These are phyloP conservation scores for Viola odorata DNA, from an alignment of 345 rosid genomes.

Conservation along the genomic window DNA sequence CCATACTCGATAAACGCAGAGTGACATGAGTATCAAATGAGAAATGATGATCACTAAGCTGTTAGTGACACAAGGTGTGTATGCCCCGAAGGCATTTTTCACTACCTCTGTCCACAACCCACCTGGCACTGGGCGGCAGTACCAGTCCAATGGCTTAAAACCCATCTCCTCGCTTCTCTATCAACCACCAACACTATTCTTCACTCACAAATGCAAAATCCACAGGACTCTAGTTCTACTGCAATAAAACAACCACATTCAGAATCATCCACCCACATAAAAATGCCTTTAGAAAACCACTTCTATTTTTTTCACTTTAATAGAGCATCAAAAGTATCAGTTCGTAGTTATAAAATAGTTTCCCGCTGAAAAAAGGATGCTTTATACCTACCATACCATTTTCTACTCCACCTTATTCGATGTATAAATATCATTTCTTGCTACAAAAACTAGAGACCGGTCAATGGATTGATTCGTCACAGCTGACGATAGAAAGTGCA, in stretches of 20 bases:
- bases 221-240: not conserved
- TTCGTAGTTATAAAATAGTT: no score
- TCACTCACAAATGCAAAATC: slow-evolving; percentile 22
- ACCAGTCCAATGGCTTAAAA: slow-evolving; percentile 68
- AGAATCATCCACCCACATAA: not conserved
- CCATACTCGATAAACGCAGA: slow-evolving; percentile 79
- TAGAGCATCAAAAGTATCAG: no score
- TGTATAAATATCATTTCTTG: no score
- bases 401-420: no score
- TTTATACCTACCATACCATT: no score
- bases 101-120: slow-evolving; percentile 76
- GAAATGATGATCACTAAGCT: slow-evolving; percentile 61
- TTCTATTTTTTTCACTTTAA: no score
- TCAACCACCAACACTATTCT: slow-evolving; percentile 5
- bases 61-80: slow-evolving; percentile 90
- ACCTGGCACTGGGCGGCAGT: slow-evolving; percentile 63
- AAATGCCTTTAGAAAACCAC: not conserved
- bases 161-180: slow-evolving; percentile 40
- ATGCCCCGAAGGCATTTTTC: slow-evolving; percentile 87
- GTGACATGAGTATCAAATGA: slow-evolving; percentile 57
- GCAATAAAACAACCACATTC: slow-evolving; percentile 5
- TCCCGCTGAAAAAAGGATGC: no score
- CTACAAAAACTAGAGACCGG: no score
- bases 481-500: no score
- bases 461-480: no score